A percentile compares a stretch with the other conserved stretches of the same genome.
Conservation (phyloP, 345 rosid genomes). For the Jatropha curcas region DNA sequence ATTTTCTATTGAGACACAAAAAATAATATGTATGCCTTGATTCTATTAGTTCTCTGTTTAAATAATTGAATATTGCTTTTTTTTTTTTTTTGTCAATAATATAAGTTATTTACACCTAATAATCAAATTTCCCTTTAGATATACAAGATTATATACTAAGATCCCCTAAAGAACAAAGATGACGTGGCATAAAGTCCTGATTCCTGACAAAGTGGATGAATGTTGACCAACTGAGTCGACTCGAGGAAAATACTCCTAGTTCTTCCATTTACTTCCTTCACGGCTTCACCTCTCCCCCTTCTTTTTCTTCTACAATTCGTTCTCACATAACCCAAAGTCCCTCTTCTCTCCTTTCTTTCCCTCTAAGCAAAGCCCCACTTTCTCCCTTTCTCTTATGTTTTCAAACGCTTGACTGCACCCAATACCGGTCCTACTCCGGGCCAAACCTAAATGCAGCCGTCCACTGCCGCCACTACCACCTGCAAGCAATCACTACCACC, state of each 20-base stretch:
- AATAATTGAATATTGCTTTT: no score
- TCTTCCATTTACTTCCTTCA: background rate
- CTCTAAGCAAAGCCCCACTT: background rate
- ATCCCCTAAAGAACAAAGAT: background rate
- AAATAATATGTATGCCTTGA: no score
- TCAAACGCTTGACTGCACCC: background rate
- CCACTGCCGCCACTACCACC: conserved; percentile 30
- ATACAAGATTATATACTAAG: no score
- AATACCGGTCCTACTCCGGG: conserved; percentile 10
- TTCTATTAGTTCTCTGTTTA: no score
- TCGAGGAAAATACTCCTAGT: background rate
- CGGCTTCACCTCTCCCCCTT: no score
- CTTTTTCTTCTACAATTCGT: background rate
- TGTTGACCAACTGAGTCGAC: conserved; percentile 5
- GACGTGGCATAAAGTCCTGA: conserved; percentile 21
- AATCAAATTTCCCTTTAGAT: no score
- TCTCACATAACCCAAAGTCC: no score
- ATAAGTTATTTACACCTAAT: no score
- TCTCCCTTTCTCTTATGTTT: conserved; percentile 12
- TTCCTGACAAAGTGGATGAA: conserved; percentile 5
- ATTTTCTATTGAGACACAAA: no score
- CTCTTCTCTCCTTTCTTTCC: background rate
- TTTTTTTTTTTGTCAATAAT: no score
- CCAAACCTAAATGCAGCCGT: conserved; percentile 44
- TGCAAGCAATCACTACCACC: background rate